phyloP scores from a whole-genome alignment of 768 basidiomycete species.

The Mycena haematopus region DNA sequence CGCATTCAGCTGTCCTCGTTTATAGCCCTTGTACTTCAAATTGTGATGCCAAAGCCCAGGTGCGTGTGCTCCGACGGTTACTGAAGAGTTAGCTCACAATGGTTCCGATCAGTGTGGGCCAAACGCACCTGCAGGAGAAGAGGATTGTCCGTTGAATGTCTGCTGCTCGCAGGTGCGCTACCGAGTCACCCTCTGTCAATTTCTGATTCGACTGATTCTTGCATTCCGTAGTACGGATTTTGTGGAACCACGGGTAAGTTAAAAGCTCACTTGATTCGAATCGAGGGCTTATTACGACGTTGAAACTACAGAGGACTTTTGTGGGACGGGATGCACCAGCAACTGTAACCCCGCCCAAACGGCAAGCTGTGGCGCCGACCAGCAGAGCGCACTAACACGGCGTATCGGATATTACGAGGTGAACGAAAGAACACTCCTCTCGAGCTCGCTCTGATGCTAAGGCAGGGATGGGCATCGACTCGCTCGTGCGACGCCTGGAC shows the following conservation, averaged over 20 bases:
- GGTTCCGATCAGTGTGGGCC: conserved; percentile 12
- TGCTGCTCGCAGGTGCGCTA: conserved; percentile 17
- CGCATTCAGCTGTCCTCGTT: background rate
- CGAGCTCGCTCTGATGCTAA: background rate
- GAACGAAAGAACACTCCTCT: background rate
- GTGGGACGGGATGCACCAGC: conserved; percentile 7
- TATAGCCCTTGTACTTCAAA: conserved; percentile 23
- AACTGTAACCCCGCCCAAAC: conserved; percentile 13
- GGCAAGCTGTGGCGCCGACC: conserved; percentile 26
- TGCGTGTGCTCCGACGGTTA: background rate
- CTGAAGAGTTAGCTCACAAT: background rate
- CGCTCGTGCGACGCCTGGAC: conserved; percentile 28
- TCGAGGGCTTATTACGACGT: background rate
- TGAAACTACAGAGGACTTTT: conserved; percentile 5
- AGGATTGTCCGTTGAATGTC: conserved; percentile 22
- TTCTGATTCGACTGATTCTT: background rate
- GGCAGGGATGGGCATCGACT: conserved; percentile 18
- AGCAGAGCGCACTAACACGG: conserved; percentile 30
- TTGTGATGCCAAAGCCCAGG: conserved; percentile 25
- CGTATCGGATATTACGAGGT: conserved; percentile 37
- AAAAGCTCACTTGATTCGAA: background rate
- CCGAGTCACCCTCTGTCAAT: background rate
- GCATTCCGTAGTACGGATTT: conserved; percentile 18
- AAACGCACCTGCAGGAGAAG: conserved; percentile 12
- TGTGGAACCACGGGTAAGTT: conserved; percentile 26